Conservation (phyloP, 495 filamentous ascomycete genomes). For the Neurospora sp. region DNA sequence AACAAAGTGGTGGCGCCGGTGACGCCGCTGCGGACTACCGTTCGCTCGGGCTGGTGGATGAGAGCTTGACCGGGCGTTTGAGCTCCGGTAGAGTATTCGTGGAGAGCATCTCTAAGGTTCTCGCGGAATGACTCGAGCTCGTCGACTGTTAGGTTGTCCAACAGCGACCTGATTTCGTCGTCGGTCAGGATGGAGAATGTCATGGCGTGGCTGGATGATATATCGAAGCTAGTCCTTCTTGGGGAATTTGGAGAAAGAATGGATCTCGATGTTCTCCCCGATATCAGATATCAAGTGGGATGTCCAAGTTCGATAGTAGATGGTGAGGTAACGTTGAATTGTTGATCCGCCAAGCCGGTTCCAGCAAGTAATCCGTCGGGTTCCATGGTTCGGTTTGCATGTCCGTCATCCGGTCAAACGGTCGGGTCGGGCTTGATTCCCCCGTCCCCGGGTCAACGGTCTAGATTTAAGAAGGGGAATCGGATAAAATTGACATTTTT, state of each 20-base stretch:
- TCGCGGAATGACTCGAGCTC: slow-evolving; percentile 58
- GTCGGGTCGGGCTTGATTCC: not conserved
- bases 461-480: not conserved
- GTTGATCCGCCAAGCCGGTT: not conserved
- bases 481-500: not conserved
- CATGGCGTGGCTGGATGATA: slow-evolving; percentile 36
- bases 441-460: not conserved
- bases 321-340: not conserved
- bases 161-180: slow-evolving; percentile 54
- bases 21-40: slow-evolving; percentile 49
- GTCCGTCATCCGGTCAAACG: not conserved
- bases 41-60: slow-evolving; percentile 67
- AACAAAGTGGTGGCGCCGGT: slow-evolving; percentile 79
- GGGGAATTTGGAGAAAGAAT: not conserved
- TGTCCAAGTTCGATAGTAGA: not conserved
- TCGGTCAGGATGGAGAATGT: slow-evolving; percentile 69
- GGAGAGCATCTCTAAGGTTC: slow-evolving; percentile 62
- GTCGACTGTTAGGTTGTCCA: slow-evolving; percentile 59
- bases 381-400: not conserved
- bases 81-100: slow-evolving; percentile 69
- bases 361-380: not conserved
- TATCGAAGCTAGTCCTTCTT: not conserved
- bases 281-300: not conserved
- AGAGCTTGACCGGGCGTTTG: slow-evolving; percentile 35
- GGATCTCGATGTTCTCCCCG: not conserved